A percentile compares a stretch with the other conserved stretches of the same genome.
phyloP scores from a whole-genome alignment of 148 eudicot genomes.

The Mesembryanthemum crystallinum region DNA sequence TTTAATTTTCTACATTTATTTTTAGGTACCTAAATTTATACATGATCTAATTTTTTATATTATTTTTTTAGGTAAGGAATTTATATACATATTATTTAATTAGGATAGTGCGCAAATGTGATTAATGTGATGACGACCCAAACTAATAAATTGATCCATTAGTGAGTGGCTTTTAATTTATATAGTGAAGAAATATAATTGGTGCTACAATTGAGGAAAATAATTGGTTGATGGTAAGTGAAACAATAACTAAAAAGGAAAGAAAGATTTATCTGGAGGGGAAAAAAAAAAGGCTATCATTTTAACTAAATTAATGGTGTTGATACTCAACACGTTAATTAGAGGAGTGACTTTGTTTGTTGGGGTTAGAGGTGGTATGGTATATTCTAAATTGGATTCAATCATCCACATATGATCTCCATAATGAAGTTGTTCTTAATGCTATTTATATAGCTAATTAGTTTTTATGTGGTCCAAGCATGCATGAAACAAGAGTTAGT shows the following conservation, averaged over 20 bases:
- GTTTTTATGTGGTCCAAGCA: not conserved
- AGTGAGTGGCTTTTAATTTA: not conserved
- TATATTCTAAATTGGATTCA: not conserved
- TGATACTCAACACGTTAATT: not conserved
- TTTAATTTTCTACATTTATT: too few species aligned
- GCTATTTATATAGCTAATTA: too few species aligned
- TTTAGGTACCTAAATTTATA: too few species aligned
- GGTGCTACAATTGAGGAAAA: not conserved
- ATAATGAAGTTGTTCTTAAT: too few species aligned
- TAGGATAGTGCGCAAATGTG: not conserved
- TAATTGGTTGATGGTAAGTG: not conserved
- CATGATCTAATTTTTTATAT: too few species aligned
- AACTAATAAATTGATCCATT: not conserved
- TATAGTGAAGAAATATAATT: not conserved
- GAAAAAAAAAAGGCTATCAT: not conserved
- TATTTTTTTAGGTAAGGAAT: too few species aligned
- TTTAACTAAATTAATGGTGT: not conserved
- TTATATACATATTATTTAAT: too few species aligned
- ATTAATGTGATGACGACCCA: not conserved
- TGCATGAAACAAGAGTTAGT: too few species aligned
- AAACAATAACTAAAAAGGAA: not conserved
- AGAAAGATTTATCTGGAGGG: not conserved
- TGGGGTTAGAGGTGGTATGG: conserved; percentile 12
- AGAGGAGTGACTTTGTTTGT: not conserved
- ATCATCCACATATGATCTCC: not conserved